These are phyloP conservation scores for Globisporangium paroecandrum DNA, from an alignment of 352 stramenopile genomes.

Conservation along the genomic window DNA sequence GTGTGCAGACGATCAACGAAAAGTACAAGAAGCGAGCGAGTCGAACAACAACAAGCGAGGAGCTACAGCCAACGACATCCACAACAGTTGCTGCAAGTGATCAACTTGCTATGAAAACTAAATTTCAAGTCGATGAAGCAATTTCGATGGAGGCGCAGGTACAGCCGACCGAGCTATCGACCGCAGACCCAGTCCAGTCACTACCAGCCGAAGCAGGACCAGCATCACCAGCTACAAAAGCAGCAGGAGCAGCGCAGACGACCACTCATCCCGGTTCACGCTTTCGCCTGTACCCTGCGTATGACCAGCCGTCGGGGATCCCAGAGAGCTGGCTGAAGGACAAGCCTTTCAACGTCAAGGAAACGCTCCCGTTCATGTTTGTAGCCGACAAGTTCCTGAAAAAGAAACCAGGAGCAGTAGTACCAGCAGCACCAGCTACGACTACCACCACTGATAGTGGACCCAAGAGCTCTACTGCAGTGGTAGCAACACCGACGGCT, in stretches of 20 bases:
- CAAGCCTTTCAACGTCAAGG: slow-evolving; percentile 38
- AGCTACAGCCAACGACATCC: slow-evolving; percentile 6
- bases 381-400: slow-evolving; percentile 58
- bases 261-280: not conserved
- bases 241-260: not conserved
- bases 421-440: not conserved
- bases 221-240: slow-evolving; percentile 1
- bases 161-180: slow-evolving; percentile 1
- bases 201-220: not conserved
- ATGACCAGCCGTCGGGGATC: slow-evolving; percentile 35
- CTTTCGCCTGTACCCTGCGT: slow-evolving; percentile 39
- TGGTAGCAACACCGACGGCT: not conserved
- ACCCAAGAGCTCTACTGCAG: not conserved
- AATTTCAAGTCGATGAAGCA: not conserved
- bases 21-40: slow-evolving; percentile 7
- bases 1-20: slow-evolving; percentile 26
- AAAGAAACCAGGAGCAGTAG: slow-evolving; percentile 23
- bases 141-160: not conserved
- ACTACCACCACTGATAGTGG: not conserved
- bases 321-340: slow-evolving; percentile 33
- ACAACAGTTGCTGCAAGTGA: not conserved
- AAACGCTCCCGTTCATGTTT: slow-evolving; percentile 46
- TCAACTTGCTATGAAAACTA: not conserved
- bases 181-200: not conserved
- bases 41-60: slow-evolving; percentile 4